These are phyloP conservation scores for Tuber indicum DNA, from an alignment of 495 filamentous ascomycete species.

Conservation along the genomic window DNA sequence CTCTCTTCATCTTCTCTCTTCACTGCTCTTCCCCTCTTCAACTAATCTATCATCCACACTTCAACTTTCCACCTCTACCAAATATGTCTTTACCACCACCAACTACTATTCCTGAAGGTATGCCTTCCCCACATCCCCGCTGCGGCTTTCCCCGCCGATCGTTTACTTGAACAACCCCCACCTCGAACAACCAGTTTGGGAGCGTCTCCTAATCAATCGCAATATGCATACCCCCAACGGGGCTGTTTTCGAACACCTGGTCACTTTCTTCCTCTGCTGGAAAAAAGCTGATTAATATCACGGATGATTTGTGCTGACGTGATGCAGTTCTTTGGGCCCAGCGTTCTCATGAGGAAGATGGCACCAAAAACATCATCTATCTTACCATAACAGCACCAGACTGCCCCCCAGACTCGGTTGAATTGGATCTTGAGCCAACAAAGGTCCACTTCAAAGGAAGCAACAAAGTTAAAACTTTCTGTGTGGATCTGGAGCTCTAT, in stretches of 20 bases:
- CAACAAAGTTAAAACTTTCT: conserved; percentile 74
- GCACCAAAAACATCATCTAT: conserved; percentile 84
- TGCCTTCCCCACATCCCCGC: not conserved
- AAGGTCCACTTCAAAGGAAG: conserved; percentile 73
- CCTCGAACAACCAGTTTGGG: not conserved
- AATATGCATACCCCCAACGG: not conserved
- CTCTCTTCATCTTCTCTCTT: conserved; percentile 5
- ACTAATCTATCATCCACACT: not conserved
- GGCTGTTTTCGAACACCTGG: not conserved
- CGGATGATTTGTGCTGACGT: not conserved
- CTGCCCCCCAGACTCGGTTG: conserved; percentile 59
- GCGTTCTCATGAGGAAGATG: conserved; percentile 73
- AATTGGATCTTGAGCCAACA: conserved; percentile 71
- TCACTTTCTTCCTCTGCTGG: not conserved
- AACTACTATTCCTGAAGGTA: conserved; percentile 24
- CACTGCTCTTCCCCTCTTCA: conserved; percentile 2
- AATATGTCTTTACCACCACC: not conserved
- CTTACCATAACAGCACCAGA: conserved; percentile 83
- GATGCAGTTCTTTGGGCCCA: conserved; percentile 87
- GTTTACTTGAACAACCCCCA: not conserved
- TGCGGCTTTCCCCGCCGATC: conserved; percentile 4
- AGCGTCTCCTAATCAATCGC: not conserved
- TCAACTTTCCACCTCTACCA: not conserved
- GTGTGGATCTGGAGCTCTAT: conserved; percentile 81
- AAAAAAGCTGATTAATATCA: not conserved